Percentiles rank a stretch among this genome's conserved stretches.
phyloP scores from a whole-genome alignment of 139 green algal genomes.

The Chlorella ohadii region DNA sequence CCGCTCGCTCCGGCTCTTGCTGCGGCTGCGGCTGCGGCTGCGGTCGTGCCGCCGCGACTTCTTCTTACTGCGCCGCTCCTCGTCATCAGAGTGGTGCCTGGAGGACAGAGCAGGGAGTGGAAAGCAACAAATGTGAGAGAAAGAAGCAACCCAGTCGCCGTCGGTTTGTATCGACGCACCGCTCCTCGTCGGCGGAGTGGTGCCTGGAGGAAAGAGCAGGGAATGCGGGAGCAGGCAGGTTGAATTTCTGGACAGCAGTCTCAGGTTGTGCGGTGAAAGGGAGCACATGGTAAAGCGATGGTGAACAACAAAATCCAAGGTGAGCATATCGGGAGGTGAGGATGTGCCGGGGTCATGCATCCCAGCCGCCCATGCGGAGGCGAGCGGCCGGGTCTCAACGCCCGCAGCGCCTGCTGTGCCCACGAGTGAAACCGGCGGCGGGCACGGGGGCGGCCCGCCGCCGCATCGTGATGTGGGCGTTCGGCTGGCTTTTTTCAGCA shows the following conservation, averaged over 20 bases:
- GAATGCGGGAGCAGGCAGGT: too few relatives aligned
- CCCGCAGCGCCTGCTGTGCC: background rate
- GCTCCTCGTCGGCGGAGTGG: conserved; percentile 15
- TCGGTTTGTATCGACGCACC: conserved; percentile 14
- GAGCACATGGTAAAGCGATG: too few relatives aligned
- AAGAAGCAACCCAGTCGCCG: too few relatives aligned
- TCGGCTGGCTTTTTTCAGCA: too few relatives aligned
- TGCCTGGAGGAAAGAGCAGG: background rate
- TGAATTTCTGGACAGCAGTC: too few relatives aligned
- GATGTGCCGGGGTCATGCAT: background rate
- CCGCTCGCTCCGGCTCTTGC: background rate
- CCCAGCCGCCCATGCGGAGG: background rate
- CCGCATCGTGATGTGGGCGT: conserved; percentile 3
- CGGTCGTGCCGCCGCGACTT: background rate
- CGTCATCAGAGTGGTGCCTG: conserved; percentile 2
- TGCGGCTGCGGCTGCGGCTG: background rate
- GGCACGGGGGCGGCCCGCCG: background rate
- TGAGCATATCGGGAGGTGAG: too few relatives aligned
- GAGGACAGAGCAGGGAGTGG: too few relatives aligned
- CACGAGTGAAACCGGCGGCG: background rate
- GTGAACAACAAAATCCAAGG: too few relatives aligned
- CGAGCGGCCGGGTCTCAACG: background rate
- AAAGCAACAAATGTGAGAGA: too few relatives aligned
- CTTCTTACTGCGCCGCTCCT: conserved; percentile 33
- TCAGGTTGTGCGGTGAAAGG: too few relatives aligned